phyloP scores from a whole-genome alignment of 768 basidiomycete species.

The Neoboletus subvelutipes region DNA sequence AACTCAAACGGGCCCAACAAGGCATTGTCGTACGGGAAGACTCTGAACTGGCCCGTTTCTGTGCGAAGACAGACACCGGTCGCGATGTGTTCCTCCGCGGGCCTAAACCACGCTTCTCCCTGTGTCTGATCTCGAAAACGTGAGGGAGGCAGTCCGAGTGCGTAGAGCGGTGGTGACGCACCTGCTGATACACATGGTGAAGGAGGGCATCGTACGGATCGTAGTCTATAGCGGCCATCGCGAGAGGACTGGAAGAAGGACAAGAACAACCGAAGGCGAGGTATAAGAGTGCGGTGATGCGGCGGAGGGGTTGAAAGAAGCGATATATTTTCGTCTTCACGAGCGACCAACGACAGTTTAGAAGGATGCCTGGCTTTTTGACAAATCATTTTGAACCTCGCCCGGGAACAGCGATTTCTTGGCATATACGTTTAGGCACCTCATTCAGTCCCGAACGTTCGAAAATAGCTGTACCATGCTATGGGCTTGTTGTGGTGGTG shows the following conservation, averaged over 20 bases:
- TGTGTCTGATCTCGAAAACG: conserved; percentile 54
- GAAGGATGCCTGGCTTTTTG: background rate
- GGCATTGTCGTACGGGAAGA: conserved; percentile 81
- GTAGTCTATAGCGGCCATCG: conserved; percentile 57
- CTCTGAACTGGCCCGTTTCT: conserved; percentile 64
- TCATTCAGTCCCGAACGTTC: background rate
- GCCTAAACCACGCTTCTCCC: conserved; percentile 83
- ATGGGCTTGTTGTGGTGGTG: background rate
- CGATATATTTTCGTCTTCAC: background rate
- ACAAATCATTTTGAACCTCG: background rate
- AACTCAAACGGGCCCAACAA: conserved; percentile 77
- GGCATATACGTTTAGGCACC: conserved; percentile 1
- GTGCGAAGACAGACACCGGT: conserved; percentile 77
- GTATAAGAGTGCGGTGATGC: conserved; percentile 17
- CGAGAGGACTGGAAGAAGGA: background rate
- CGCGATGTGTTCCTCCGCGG: conserved; percentile 72
- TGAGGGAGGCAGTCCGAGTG: background rate
- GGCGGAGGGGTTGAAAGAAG: background rate
- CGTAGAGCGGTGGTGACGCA: conserved; percentile 29
- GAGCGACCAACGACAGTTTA: background rate
- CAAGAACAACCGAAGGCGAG: background rate
- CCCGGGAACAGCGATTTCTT: conserved; percentile 1
- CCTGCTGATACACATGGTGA: conserved; percentile 77
- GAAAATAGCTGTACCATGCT: background rate
- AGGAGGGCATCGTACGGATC: conserved; percentile 78